Base-by-base conservation (phyloP, 371 early-diverging fungal species). In the Mortierella polycephala region DNA sequence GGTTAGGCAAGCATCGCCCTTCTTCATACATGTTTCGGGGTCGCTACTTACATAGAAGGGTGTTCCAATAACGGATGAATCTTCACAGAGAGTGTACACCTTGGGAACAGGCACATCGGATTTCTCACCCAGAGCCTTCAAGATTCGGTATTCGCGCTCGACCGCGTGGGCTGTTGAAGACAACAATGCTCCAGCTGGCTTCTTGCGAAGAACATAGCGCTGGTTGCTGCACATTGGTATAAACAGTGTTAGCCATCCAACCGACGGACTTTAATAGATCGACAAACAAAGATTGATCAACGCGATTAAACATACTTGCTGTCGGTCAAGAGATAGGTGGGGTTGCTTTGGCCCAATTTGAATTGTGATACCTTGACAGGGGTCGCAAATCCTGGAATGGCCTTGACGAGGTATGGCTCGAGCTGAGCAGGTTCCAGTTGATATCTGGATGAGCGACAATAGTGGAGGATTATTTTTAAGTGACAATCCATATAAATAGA, bases 281-380 rank as follows among this genome's bases (percentile, higher is more conserved):
- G 18, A 45, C 14, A 55, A 61, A 46, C n/a, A n/a, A 42, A 13
- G 18, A 20, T 9, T 41, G 23, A 44, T 40, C 21, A 18, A 37
- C 14, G 23, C 9, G 5, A 47, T 68, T 55, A 16, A 52, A 57
- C 50, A 23, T 88, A 91, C 89, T 87, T 89, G 59, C 85, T 86
- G 63, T 91, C 91, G 21, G 84, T 88, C 64, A 94, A 62, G 18
- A 93, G 84, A 70, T 92, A 97, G 8, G 97, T 97, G 7, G 97
- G 97, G 80, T 97, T 97, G 74, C 92, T 92, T 67, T 96, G 96
- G 0, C 97, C 97, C 13, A 93, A 84, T 69, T 90, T 90, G 83
- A 97, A 97, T 83, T 96, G 96, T 58, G 85, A 86, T 47, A 95
- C 75, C 21, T 85, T 69, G 57, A 96, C 76, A 8, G 96, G 96